Conservation (phyloP, 768 basidiomycete species). For the Trametes villosa region DNA sequence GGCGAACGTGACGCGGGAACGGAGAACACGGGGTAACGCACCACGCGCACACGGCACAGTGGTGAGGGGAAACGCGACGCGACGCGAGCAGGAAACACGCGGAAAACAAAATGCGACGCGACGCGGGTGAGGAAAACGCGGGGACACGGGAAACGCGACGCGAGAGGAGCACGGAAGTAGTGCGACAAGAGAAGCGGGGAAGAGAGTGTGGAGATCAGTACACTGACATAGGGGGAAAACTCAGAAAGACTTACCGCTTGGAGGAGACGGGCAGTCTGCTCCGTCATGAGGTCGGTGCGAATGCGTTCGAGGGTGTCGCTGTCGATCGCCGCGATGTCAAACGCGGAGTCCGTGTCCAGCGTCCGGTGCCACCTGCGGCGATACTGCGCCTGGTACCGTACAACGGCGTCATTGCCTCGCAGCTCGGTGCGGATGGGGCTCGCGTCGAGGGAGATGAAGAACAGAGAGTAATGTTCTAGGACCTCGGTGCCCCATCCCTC, state of each 20-base stretch:
- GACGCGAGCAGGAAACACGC: not conserved
- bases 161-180: not conserved
- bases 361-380: not conserved
- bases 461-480: not conserved
- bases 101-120: not conserved
- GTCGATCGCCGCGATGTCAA: not conserved
- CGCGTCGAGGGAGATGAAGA: not conserved
- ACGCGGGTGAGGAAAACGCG: not conserved
- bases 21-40: not conserved
- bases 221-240: not conserved
- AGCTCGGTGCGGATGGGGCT: not conserved
- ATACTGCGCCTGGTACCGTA: not conserved
- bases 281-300: not conserved
- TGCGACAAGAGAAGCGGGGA: not conserved
- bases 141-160: not conserved
- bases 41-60: no score
- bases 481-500: not conserved
- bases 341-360: not conserved
- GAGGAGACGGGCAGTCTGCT: not conserved
- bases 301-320: not conserved
- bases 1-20: not conserved
- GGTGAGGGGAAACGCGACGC: no score
- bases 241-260: not conserved
- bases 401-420: not conserved
- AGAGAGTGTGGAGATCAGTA: not conserved